Percentiles rank a stretch among this genome's conserved stretches.
Evolutionary conservation across 1,139 yeast species (phyloP).

Genomic region (Scheffersomyces titani): DNA sequence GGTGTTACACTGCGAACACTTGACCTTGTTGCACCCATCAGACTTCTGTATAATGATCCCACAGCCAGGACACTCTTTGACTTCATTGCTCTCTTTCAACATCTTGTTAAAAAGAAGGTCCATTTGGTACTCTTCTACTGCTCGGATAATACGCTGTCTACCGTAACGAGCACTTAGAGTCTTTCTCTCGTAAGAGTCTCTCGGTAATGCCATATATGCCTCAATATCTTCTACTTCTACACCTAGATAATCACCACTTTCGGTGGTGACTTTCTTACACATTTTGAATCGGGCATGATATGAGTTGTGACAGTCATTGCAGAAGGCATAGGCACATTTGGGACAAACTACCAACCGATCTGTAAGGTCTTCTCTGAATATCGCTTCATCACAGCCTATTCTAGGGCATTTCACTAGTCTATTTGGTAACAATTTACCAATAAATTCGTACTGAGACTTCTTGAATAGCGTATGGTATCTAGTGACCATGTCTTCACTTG

Average conservation of each 20-base stretch:
- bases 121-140: slow-evolving; percentile 47
- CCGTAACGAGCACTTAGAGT: slow-evolving; percentile 56
- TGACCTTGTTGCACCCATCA: slow-evolving; percentile 73
- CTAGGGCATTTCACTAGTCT: slow-evolving; percentile 58
- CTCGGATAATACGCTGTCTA: slow-evolving; percentile 38
- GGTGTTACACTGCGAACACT: slow-evolving; percentile 51
- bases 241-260: slow-evolving; percentile 24
- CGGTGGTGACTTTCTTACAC: slow-evolving; percentile 36
- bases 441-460: slow-evolving; percentile 44
- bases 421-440: slow-evolving; percentile 48
- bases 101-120: slow-evolving; percentile 51
- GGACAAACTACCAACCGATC: slow-evolving; percentile 57
- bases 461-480: slow-evolving; percentile 42
- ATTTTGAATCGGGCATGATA: slow-evolving; percentile 63
- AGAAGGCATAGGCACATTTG: slow-evolving; percentile 57
- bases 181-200: slow-evolving; percentile 29
- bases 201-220: slow-evolving; percentile 30
- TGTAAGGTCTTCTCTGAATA: slow-evolving; percentile 50
- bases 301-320: slow-evolving; percentile 59
- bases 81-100: slow-evolving; percentile 39
- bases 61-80: slow-evolving; percentile 59
- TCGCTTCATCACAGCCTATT: slow-evolving; percentile 39
- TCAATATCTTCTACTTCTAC: slow-evolving; percentile 48
- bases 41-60: slow-evolving; percentile 53
- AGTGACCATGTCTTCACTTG: slow-evolving; percentile 24